These are phyloP conservation scores for Candida silvicultrix DNA, from an alignment of 805 yeast species.

Conservation along the genomic window DNA sequence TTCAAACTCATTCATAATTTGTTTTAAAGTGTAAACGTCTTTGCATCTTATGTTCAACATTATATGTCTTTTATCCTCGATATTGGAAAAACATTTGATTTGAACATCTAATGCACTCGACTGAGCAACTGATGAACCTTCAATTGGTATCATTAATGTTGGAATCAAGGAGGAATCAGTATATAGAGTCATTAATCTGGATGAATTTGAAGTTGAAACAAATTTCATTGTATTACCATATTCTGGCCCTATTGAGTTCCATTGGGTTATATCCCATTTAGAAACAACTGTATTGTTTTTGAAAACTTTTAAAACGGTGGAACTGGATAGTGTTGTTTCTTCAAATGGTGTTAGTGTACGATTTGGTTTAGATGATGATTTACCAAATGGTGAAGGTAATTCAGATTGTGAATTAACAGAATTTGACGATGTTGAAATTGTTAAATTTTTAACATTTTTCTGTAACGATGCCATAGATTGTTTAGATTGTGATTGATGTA, in stretches of 20 bases:
- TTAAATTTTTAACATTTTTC: conserved; percentile 7
- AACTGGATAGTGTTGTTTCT: conserved; percentile 2
- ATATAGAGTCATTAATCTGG: conserved; percentile 8
- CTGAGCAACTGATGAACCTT: conserved; percentile 5
- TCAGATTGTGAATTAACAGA: conserved; percentile 4
- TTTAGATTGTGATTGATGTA: not conserved
- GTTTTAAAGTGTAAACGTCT: conserved; percentile 8
- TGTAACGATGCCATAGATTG: conserved; percentile 7
- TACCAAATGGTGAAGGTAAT: conserved; percentile 6
- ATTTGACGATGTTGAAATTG: conserved; percentile 1
- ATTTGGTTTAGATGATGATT: not conserved
- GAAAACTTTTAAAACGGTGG: conserved; percentile 5
- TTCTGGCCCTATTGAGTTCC: conserved; percentile 15
- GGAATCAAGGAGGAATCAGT: conserved; percentile 1
- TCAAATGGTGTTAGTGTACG: conserved; percentile 6
- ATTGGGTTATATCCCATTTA: conserved; percentile 16
- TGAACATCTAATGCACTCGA: conserved; percentile 11
- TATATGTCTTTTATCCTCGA: conserved; percentile 9
- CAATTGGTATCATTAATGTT: conserved; percentile 11
- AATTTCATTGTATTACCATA: conserved; percentile 13
- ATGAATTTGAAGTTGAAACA: not conserved
- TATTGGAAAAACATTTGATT: conserved; percentile 7
- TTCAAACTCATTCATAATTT: conserved; percentile 10
- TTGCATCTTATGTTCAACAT: conserved; percentile 17
- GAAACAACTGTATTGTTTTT: conserved; percentile 15